Evolutionary conservation across 768 basidiomycete genomes (phyloP), one percentile per base, ranked within the genome.

Genomic region (Tricholoma hemisulphureum): DNA sequence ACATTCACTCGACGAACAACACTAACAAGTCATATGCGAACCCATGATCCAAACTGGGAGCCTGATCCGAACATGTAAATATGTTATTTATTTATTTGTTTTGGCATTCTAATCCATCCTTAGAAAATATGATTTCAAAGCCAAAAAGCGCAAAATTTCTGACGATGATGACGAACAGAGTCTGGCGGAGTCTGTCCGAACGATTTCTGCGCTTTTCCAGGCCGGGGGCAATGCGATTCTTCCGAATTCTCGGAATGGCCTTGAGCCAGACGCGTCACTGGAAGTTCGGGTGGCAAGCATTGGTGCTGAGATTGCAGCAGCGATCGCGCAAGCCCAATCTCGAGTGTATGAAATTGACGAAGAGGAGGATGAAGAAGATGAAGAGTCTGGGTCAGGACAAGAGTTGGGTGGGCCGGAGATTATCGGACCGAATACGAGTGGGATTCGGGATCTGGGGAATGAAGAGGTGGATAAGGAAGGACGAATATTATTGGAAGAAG

Each of bases 1-100:
- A 91, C 90, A 1, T 94, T 94, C 72, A 93, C 91, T 20, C 83
- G 93, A 56, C 81, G 91, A 57, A 91, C 91, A 55, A 93, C 91
- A 21, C 72, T 95, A 55, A 93, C 88, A 5, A 83, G 88, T 29
- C 93, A 94, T 71, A 93, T 94, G 91, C 83, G 86, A 58, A 90
- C 87, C 24, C 91, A 94, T 70, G 89, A 93, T 71, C 89, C 91
- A 45, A 78, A 77, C 61, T 93, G 90, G 89, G 88, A 88, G 63
- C 88, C 91, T 39, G 89, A 93, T 75, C 89, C 90, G 29, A 86
- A 85, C 63, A 79, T 90, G 91, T 92, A 70, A 63, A 88, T 79
- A 45, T 54, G 16, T 39, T 49, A 58, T n/a, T n/a, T n/a, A n/a
- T n/a, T n/a, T 59, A 4, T 62, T 24, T 50, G 11, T 41, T 9